Evolutionary conservation across 2,329 filamentous ascomycete species (phyloP), one percentile per base, ranked within the genome.

Genomic region (Aaosphaeria arxii): DNA sequence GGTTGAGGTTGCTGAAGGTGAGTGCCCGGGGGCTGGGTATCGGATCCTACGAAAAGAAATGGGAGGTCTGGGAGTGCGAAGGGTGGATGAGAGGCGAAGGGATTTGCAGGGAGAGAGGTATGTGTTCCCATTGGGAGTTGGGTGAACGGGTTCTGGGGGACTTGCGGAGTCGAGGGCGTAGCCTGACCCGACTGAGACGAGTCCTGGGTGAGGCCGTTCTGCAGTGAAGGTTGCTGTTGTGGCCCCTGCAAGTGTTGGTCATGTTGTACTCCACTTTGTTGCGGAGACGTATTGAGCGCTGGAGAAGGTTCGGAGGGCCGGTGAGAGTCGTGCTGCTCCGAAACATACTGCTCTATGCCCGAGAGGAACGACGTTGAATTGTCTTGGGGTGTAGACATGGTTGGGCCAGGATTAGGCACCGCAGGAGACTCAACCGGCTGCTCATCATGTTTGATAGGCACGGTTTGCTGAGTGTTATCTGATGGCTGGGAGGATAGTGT

Each of bases 291-390:
- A 11, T 9, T 13, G 13, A 36, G 33, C 9, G 9, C 33, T 11
- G 33, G 33, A 36, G 9, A 11, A 36, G 33, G 33, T 13, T 36
- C 9, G 9, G 33, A 36, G 4, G 48, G 48, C 13, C 46, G 42
- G 5, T 35, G 33, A 32, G 38, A 30, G 28, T 42, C 7, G 30
- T 38, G 54, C 51, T 50, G 36, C 31, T 45, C 39, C 13, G 55
- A 38, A 13, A 59, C 61, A 53, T 70, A 71, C 44, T 71, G 66
- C 40, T 71, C 69, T 41, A 71, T 70, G 17, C 69, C 68, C 17
- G 61, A 67, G 30, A 72, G 58, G 43, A 73, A 70, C 2, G 67
- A 59, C 44, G 17, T 24, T 24, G 17, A 24, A 3, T 24, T 24
- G 17, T 24, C 17, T 24, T 24, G 17, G 17, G 17, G 17, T 24